A percentile compares a stretch with the other conserved stretches of the same genome.
Evolutionary conservation across 108 stramenopile species (phyloP).

Genomic region (Pelagomonas calceolata): DNA sequence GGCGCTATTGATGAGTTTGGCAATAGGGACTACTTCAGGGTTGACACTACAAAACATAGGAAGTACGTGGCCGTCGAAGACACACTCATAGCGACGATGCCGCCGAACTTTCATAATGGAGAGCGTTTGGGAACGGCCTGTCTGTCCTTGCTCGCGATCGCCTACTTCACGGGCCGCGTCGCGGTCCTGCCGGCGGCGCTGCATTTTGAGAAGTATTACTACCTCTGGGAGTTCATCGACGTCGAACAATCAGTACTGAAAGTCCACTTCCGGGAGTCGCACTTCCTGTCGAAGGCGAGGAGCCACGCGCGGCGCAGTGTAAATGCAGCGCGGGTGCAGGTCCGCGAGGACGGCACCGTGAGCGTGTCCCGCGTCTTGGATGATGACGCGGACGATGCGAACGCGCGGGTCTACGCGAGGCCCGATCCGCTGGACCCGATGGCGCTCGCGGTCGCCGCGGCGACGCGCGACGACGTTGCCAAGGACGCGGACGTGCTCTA

Average conservation of each 20-base stretch:
- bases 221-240: not conserved
- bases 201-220: not conserved
- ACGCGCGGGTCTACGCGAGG: not conserved
- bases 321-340: not conserved
- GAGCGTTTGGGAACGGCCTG: not conserved
- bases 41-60: not conserved
- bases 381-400: not conserved
- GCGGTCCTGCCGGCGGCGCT: not conserved
- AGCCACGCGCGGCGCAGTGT: not conserved
- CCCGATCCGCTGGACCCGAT: no score
- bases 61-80: not conserved
- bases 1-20: no score
- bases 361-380: not conserved
- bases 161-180: constrained; percentile 1
- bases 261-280: not conserved
- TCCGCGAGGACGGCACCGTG: not conserved
- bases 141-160: not conserved
- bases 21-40: no score
- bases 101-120: not conserved
- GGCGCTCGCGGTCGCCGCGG: no score
- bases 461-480: not conserved
- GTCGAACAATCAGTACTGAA: not conserved
- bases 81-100: not conserved
- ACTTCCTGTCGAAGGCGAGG: not conserved
- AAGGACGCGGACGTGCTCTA: not conserved